Base-by-base conservation (phyloP, 2,329 filamentous ascomycete genomes). In the Phaeosphaeria sp. region DNA sequence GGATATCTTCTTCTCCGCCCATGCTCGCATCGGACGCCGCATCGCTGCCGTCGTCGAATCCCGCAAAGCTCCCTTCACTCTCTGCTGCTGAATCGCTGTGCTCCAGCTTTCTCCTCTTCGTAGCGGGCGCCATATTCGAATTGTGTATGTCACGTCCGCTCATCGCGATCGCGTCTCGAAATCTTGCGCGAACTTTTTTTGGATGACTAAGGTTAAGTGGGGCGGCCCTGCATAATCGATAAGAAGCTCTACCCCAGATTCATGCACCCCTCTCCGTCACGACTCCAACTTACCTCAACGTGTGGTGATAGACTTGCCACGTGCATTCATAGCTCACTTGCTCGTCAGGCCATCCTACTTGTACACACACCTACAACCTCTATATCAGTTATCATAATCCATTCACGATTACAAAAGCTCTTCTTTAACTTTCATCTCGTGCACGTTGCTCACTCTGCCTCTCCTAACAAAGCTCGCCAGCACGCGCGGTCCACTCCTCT, bases 71-170 rank as follows among this genome's bases (percentile, higher is more conserved):
- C 0, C 58, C 61, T 53, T 73, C 68, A 21, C 68, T 73, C 13
- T 67, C 57, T 24, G 54, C 68, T 56, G 73, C 72, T 45, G 63
- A 68, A 57, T 60, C 73, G 53, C 67, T 71, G 60, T 79, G 76
- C 61, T 78, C 79, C 33, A 83, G 68, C 67, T 82, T 83, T 66
- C 82, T 80, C 66, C 81, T 73, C 66, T 84, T 83, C 5, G 75
- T 74, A 40, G 74, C 74, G 51, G 74, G 66, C 52, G 70, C 69
- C 75, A 78, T 78, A 51, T 49, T 49, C 27, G n/a, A 51, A 61
- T 44, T 52, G 57, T 45, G 49, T 56, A 46, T 15, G 27, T 39
- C 30, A 13, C 30, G 55, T 48, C 40, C 27, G 25, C 55, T 53
- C 51, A 46, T 53, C 54, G 60, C 51, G 52, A 51, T 55, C 50